phyloP scores from a whole-genome alignment of 225 moss, liverwort and hornwort species.

The Pleurozium schreberi region DNA sequence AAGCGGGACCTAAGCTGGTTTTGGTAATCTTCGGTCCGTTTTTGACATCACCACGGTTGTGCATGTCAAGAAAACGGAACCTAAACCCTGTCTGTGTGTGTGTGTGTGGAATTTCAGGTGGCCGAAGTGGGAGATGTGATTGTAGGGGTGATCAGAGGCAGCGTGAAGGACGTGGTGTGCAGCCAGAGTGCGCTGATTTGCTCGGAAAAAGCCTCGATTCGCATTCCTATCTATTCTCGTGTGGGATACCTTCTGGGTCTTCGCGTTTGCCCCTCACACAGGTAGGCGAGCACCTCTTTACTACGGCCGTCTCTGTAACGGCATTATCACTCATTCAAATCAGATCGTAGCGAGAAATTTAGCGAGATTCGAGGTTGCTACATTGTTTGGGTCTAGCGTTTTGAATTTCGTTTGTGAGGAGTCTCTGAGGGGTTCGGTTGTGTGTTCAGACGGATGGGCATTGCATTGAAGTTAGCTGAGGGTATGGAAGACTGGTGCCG shows the following conservation, averaged over 20 bases:
- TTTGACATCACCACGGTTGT: neutral
- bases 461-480: conserved; percentile 52
- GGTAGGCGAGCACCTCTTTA: conserved; percentile 10
- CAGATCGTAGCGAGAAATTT: neutral
- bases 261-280: conserved; percentile 74
- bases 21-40: neutral
- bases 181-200: conserved; percentile 16
- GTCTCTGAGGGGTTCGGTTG: neutral
- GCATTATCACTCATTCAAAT: neutral
- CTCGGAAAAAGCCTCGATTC: neutral
- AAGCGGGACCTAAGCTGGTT: neutral
- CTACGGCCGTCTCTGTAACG: neutral
- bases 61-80: neutral
- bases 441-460: conserved; percentile 67
- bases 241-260: conserved; percentile 80
- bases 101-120: conserved; percentile 35
- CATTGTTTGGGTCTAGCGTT: neutral
- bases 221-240: conserved; percentile 40
- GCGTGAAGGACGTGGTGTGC: conserved; percentile 79
- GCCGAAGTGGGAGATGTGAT: conserved; percentile 57
- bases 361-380: neutral
- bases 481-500: conserved; percentile 89
- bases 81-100: neutral
- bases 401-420: neutral
- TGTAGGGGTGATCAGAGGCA: conserved; percentile 76